A percentile compares a stretch with the other conserved stretches of the same genome.
phyloP scores from a whole-genome alignment of 306 rosid genomes.

The Purshia tridentata region DNA sequence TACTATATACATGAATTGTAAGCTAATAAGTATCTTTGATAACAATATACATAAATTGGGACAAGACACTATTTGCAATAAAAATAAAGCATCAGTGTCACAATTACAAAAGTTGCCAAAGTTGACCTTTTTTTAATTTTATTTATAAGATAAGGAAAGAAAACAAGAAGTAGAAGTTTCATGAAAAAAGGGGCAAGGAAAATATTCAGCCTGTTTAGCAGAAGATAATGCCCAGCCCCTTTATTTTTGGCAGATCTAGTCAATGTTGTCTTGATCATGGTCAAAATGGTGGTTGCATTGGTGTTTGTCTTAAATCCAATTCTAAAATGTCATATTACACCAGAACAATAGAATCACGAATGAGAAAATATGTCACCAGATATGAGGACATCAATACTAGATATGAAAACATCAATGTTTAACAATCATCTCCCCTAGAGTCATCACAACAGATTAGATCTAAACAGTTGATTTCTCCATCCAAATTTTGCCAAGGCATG shows the following conservation, averaged over 20 bases:
- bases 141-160: background rate
- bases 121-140: background rate
- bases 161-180: background rate
- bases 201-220: background rate
- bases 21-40: background rate
- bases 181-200: background rate
- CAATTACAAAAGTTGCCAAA: background rate
- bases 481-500: constrained; percentile 10
- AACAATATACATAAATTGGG: background rate
- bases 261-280: background rate
- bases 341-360: background rate
- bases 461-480: background rate
- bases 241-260: background rate
- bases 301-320: background rate
- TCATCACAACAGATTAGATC: background rate
- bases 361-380: background rate
- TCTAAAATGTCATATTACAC: background rate
- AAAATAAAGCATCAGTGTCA: background rate
- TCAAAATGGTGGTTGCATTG: background rate
- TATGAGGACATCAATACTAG: background rate
- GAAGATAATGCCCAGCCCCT: background rate
- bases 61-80: background rate
- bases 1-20: background rate
- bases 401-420: background rate
- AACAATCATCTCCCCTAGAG: background rate